Percentiles rank a stretch among this genome's conserved stretches.
Evolutionary conservation across 2,329 filamentous ascomycete species (phyloP).

Genomic region (Colletotrichum limetticola): DNA sequence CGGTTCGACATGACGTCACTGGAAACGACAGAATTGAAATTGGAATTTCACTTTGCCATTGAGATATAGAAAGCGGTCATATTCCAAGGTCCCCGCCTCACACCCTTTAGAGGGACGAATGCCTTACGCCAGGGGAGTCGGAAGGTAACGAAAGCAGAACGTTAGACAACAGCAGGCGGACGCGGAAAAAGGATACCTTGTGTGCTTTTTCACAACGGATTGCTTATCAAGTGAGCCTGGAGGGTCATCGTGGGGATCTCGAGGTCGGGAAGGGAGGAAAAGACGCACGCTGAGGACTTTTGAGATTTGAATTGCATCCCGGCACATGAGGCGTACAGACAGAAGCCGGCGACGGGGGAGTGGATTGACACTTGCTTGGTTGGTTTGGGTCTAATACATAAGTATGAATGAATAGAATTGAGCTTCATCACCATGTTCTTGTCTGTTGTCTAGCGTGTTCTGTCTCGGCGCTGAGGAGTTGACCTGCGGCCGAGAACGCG

Average conservation of each 20-base stretch:
- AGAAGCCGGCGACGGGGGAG: conserved; percentile 28
- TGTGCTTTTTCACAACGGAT: conserved; percentile 6
- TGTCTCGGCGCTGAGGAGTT: background rate
- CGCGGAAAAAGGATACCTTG: conserved; percentile 3
- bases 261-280: conserved; percentile 8
- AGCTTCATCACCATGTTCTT: background rate
- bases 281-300: background rate
- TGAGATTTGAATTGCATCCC: conserved; percentile 2
- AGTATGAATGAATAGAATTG: conserved; percentile 31
- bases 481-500: background rate
- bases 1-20: background rate
- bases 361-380: conserved; percentile 24
- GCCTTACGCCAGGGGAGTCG: background rate
- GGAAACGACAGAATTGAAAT: background rate
- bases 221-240: background rate
- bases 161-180: conserved; percentile 5
- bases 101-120: background rate
- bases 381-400: conserved; percentile 31
- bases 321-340: conserved; percentile 13
- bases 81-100: background rate
- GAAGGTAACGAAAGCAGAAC: background rate
- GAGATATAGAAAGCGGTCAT: conserved; percentile 6
- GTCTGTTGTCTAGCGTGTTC: too few relatives aligned
- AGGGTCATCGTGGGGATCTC: background rate
- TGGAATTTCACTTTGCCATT: conserved; percentile 6